phyloP scores from a whole-genome alignment of 768 basidiomycete genomes.

The Mycena epipterygia region DNA sequence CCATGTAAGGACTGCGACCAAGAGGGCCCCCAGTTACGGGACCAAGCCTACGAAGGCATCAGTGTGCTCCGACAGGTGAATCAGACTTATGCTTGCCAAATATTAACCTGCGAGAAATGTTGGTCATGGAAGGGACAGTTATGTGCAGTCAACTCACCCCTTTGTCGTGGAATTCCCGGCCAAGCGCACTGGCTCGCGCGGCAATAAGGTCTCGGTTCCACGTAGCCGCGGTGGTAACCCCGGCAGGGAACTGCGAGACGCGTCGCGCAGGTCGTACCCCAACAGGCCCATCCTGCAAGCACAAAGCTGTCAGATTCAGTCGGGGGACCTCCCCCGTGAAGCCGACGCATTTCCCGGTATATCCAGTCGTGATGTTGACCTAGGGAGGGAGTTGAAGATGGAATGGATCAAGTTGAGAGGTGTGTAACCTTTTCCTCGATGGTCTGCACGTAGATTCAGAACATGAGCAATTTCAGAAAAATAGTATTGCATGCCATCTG shows the following conservation, averaged over 20 bases:
- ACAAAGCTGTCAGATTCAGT: constrained; percentile 1
- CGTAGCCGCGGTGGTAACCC: constrained; percentile 17
- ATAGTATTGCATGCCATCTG: constrained; percentile 14
- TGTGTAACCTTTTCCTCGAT: constrained; percentile 19
- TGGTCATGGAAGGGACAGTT: neutral
- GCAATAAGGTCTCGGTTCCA: constrained; percentile 27
- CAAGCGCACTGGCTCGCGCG: constrained; percentile 14
- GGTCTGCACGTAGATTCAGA: constrained; percentile 6
- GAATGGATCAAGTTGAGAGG: neutral
- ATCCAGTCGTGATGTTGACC: constrained; percentile 29
- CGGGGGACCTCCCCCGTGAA: constrained; percentile 25
- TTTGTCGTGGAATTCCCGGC: constrained; percentile 26
- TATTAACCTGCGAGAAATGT: constrained; percentile 17
- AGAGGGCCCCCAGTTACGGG: constrained; percentile 22
- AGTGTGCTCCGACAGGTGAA: neutral
- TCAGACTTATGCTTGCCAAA: constrained; percentile 6
- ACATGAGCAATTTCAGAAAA: neutral
- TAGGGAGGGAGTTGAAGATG: neutral
- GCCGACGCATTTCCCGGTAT: constrained; percentile 24
- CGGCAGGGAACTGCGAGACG: constrained; percentile 24
- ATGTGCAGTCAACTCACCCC: neutral
- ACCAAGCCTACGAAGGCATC: constrained; percentile 5
- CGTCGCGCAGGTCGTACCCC: constrained; percentile 22
- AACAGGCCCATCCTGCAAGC: constrained; percentile 19
- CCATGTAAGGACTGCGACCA: constrained; percentile 1